phyloP scores from a whole-genome alignment of 352 stramenopile genomes.

The Phytophthora sansomeana region DNA sequence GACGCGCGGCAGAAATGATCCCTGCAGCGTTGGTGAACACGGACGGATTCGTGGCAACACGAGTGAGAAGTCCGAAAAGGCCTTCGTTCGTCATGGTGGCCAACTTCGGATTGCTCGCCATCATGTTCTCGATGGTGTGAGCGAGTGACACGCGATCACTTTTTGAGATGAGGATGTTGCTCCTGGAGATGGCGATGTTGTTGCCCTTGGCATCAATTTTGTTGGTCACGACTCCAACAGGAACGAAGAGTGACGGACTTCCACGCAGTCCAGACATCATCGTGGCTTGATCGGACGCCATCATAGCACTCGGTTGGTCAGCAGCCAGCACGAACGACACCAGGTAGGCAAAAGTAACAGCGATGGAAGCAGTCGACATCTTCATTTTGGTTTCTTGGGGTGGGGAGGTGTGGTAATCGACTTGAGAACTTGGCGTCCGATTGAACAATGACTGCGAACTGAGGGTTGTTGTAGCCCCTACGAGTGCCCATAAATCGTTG shows the following conservation, averaged over 20 bases:
- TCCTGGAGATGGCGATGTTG: conserved; percentile 25
- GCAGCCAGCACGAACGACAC: conserved; percentile 20
- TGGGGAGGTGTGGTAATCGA: neutral
- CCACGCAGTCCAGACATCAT: conserved; percentile 1
- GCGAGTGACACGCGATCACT: conserved; percentile 29
- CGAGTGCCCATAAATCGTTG: too few relatives aligned
- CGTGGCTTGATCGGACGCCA: conserved; percentile 8
- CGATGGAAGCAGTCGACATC: conserved; percentile 1
- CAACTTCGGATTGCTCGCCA: conserved; percentile 7
- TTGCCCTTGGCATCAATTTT: conserved; percentile 21
- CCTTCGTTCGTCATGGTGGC: neutral
- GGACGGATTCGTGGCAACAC: neutral
- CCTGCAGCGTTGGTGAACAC: neutral
- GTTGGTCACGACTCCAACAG: conserved; percentile 17
- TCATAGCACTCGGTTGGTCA: conserved; percentile 12
- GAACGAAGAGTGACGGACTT: neutral
- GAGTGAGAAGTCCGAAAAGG: neutral
- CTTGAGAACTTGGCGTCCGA: conserved; percentile 27
- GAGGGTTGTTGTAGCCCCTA: too few relatives aligned
- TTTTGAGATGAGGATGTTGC: conserved; percentile 21
- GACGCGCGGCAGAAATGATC: neutral
- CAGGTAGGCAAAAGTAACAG: conserved; percentile 8
- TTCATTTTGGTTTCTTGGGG: conserved; percentile 21
- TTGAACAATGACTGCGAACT: conserved; percentile 41
- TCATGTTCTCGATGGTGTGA: conserved; percentile 20